Percentiles rank a stretch among this genome's conserved stretches.
phyloP scores from a whole-genome alignment of 2,329 filamentous ascomycete genomes.

The Monosporascus sp. region DNA sequence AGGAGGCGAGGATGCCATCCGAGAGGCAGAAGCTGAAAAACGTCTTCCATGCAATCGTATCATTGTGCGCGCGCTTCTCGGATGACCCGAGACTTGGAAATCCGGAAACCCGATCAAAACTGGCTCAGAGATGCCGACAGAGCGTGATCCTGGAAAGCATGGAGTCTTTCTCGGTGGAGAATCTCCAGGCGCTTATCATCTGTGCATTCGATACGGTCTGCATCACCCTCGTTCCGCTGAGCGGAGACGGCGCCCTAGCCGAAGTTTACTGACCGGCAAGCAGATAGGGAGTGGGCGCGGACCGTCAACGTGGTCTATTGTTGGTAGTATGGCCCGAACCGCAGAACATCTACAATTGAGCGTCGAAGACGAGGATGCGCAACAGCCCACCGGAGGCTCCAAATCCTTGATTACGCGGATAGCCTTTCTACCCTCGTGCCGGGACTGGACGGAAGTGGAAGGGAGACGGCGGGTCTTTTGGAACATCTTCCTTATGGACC shows the following conservation, averaged over 20 bases:
- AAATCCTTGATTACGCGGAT: conserved; percentile 2
- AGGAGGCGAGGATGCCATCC: conserved; percentile 12
- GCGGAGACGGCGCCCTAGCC: too few relatives aligned
- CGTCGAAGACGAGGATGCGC: conserved; percentile 25
- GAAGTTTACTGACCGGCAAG: conserved; percentile 14
- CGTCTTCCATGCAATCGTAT: neutral
- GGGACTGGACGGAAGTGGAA: conserved; percentile 30
- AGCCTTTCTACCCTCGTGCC: conserved; percentile 20
- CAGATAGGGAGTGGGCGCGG: conserved; percentile 27
- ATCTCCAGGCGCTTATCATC: conserved; percentile 31
- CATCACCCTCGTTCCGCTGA: conserved; percentile 1
- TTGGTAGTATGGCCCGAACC: conserved; percentile 31
- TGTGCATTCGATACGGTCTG: conserved; percentile 32
- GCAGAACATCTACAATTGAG: conserved; percentile 32
- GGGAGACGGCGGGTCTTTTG: conserved; percentile 33
- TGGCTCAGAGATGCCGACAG: neutral
- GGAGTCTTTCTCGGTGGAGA: conserved; percentile 29
- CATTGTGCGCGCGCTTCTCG: conserved; percentile 1
- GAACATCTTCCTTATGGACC: conserved; percentile 32
- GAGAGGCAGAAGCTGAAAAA: neutral
- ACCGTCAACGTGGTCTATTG: conserved; percentile 30
- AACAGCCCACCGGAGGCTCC: neutral
- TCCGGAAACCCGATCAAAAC: conserved; percentile 1
- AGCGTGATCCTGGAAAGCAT: conserved; percentile 8
- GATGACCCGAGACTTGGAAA: conserved; percentile 21